Base-by-base conservation (phyloP, 2,329 filamentous ascomycete species). In the Aureobasidium melanogenum region DNA sequence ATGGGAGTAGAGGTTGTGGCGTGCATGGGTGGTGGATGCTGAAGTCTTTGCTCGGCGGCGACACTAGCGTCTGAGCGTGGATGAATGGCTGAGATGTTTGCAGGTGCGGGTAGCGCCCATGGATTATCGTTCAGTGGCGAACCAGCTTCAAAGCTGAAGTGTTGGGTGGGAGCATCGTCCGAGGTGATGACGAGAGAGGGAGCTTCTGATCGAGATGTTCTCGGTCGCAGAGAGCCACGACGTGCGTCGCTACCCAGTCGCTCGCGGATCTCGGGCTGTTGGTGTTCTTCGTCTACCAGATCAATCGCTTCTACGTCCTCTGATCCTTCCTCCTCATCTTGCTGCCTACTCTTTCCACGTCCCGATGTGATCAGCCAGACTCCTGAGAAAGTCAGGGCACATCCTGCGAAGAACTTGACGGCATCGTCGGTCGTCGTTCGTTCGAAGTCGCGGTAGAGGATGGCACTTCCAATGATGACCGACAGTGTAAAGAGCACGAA, bases 311-410 rank as follows among this genome's bases (percentile, higher is more conserved):
- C 75, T 63, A 75, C 73, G 3, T 73, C 69, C 46, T 77, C 74
- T 19, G 71, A 66, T 9, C 71, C 19, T 61, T 63, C 36, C 55
- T 66, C 70, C 12, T 75, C 70, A 15, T 83, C 80, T 3, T 84
- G 81, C 3, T 84, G 81, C n/a, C 82, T 78, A 19, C 82, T 82
- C 12, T 79, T 76, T 15, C 74, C 78, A 66, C 92, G 82, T 59
- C 91, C 91, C 69, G 88, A 96, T 1, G 94, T 97, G 70, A 99
- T 97, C 66, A 97, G 83, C 75, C 94, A 97, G n/a, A 99, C 94
- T 10, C 94, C 94, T 63, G 93, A 86, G 73, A 99, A 99, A 0
- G 94, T 99, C 65, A 99, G 76, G 5, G 90, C 80, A 74, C 94
- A 99, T 39, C 94, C 94, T 24, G 89, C 90, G 14, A 96, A 77